phyloP scores from a whole-genome alignment of 176 grass and related monocot species.

The Eleusine indica region DNA sequence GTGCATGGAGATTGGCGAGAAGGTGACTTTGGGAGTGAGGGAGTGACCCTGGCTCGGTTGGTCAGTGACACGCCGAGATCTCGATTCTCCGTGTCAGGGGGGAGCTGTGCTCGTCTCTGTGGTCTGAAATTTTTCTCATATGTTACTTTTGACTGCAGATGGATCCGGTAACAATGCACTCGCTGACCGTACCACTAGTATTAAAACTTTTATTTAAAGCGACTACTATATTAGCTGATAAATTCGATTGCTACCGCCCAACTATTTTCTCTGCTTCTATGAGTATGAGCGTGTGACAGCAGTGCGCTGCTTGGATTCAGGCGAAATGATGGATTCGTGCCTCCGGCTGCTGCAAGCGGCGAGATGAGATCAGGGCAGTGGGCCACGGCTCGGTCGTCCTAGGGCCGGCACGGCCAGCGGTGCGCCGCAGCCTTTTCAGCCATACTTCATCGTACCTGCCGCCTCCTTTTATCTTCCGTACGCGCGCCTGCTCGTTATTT shows the following conservation, averaged over 20 bases:
- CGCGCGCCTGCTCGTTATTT: background rate
- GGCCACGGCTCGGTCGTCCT: background rate
- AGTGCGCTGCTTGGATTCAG: background rate
- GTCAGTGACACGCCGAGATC: slow-evolving; percentile 39
- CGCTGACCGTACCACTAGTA: no score
- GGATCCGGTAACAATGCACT: background rate
- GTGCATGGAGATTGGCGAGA: slow-evolving; percentile 21
- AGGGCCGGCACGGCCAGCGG: background rate
- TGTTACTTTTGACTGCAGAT: background rate
- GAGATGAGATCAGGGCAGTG: background rate
- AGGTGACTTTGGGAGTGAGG: background rate
- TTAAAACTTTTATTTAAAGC: background rate
- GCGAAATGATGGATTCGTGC: background rate
- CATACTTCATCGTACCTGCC: no score
- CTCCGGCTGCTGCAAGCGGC: background rate
- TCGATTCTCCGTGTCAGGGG: slow-evolving; percentile 42
- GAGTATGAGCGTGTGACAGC: background rate
- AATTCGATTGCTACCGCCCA: background rate
- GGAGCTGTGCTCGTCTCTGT: background rate
- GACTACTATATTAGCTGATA: background rate
- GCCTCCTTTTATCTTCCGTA: no score
- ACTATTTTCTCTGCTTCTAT: background rate
- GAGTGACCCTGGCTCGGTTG: background rate
- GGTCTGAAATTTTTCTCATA: background rate
- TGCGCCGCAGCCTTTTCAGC: background rate